Percentiles rank a stretch among this genome's conserved stretches.
Evolutionary conservation across 2,329 filamentous ascomycete genomes (phyloP).

Genomic region (Rutstroemia sp.): DNA sequence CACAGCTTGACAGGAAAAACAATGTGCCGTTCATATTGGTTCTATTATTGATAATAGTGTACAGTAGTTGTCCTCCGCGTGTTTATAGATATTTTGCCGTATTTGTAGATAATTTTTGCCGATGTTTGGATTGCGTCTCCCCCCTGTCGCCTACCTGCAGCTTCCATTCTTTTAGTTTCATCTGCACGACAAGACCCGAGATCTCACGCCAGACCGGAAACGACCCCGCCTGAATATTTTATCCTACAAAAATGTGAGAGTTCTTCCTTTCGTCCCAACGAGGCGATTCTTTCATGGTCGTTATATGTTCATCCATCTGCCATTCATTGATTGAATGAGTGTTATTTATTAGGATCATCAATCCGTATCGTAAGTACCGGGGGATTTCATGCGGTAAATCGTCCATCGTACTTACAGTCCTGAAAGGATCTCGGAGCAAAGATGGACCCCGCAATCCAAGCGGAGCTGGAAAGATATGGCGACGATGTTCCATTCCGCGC

Average conservation of each 20-base stretch:
- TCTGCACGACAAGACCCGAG: background rate
- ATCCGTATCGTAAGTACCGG: background rate
- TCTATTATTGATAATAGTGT: no score
- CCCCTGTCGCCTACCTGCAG: background rate
- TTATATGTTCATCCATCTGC: no score
- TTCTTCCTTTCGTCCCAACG: no score
- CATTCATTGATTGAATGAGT: background rate
- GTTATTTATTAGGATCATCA: background rate
- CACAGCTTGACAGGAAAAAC: no score
- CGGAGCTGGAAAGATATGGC: constrained; percentile 51
- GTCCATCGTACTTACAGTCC: background rate
- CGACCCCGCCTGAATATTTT: background rate
- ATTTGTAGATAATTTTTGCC: background rate
- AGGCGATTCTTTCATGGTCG: no score
- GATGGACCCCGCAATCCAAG: constrained; percentile 38
- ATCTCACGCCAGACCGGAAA: background rate
- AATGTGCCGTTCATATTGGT: no score
- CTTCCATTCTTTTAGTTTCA: background rate
- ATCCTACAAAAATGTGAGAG: background rate
- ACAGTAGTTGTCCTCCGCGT: no score
- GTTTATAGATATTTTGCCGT: no score
- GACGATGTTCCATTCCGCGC: constrained; percentile 70
- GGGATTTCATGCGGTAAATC: background rate
- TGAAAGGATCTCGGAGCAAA: constrained; percentile 1
- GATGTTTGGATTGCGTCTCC: background rate